Percentiles rank a stretch among this genome's conserved stretches.
These are phyloP conservation scores for Suillus variegatus DNA, from an alignment of 768 basidiomycete genomes.

Conservation along the genomic window DNA sequence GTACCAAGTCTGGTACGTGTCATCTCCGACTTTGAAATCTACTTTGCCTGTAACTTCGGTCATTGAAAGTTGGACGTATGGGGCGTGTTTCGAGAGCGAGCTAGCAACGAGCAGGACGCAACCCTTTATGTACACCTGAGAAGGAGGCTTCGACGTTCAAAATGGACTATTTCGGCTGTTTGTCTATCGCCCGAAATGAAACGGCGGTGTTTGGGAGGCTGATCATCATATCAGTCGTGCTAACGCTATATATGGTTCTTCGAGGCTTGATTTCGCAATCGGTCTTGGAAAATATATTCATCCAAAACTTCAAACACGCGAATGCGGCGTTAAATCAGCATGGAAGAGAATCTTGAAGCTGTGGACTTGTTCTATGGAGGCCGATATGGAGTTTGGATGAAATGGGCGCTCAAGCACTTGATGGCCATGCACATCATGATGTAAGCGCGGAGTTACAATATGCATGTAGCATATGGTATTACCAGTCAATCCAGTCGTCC, in stretches of 20 bases:
- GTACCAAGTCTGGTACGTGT: constrained; percentile 49
- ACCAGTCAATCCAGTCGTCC: not conserved
- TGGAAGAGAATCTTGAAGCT: not conserved
- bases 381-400: not conserved
- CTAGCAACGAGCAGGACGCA: not conserved
- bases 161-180: not conserved
- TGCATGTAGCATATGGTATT: not conserved
- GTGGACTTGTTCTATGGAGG: not conserved
- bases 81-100: not conserved
- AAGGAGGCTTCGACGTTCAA: not conserved
- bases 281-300: not conserved
- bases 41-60: constrained; percentile 5
- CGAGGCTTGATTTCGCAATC: not conserved
- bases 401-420: not conserved
- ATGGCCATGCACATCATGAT: no score
- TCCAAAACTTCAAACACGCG: not conserved
- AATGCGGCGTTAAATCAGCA: not conserved
- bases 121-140: not conserved
- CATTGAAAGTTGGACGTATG: not conserved
- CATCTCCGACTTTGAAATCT: constrained; percentile 1
- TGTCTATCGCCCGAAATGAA: not conserved
- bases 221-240: not conserved
- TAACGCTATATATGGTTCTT: not conserved
- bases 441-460: not conserved
- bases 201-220: not conserved